Evolutionary conservation across 2,329 filamentous ascomycete genomes (phyloP).

Genomic region (Hyphodiscus sp.): DNA sequence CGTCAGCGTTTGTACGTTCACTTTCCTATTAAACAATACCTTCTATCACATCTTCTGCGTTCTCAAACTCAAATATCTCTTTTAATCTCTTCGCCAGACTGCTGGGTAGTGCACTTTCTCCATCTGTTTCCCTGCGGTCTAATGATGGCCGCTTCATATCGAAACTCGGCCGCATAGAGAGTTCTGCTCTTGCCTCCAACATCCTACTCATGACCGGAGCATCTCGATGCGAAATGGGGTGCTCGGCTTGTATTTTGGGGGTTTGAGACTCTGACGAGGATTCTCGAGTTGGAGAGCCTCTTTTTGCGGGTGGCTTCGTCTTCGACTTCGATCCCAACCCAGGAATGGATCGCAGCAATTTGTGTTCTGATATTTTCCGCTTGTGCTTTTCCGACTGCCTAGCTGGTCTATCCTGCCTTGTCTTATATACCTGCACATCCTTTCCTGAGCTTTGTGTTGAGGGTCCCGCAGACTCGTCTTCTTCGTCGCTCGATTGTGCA

Average conservation of each 20-base stretch:
- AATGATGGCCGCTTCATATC: slow-evolving; percentile 36
- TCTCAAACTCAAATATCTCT: slow-evolving; percentile 80
- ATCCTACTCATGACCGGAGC: slow-evolving; percentile 72
- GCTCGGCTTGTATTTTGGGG: slow-evolving; percentile 29
- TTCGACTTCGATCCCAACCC: slow-evolving; percentile 44
- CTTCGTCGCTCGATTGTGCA: slow-evolving; percentile 70
- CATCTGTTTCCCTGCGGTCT: slow-evolving; percentile 12
- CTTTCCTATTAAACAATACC: slow-evolving; percentile 37
- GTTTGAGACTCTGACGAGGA: slow-evolving; percentile 28
- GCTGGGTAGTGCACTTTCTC: slow-evolving; percentile 39
- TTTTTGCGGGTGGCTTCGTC: slow-evolving; percentile 31
- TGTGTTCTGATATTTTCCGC: slow-evolving; percentile 57
- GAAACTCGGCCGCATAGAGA: slow-evolving; percentile 52
- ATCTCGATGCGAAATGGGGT: slow-evolving; percentile 37
- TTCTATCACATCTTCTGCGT: slow-evolving; percentile 76
- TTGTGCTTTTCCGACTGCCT: slow-evolving; percentile 40
- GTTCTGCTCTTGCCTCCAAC: slow-evolving; percentile 63
- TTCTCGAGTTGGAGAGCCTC: slow-evolving; percentile 16
- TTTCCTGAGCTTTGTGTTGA: slow-evolving; percentile 13
- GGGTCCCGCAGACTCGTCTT: slow-evolving; percentile 24
- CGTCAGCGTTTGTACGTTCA: slow-evolving; percentile 14
- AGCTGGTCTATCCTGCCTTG: slow-evolving; percentile 30
- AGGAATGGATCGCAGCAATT: slow-evolving; percentile 56
- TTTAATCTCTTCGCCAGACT: slow-evolving; percentile 65
- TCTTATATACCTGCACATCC: slow-evolving; percentile 18